Conservation (phyloP, 2,329 filamentous ascomycete species). For the Cryoendolithus antarcticus region DNA sequence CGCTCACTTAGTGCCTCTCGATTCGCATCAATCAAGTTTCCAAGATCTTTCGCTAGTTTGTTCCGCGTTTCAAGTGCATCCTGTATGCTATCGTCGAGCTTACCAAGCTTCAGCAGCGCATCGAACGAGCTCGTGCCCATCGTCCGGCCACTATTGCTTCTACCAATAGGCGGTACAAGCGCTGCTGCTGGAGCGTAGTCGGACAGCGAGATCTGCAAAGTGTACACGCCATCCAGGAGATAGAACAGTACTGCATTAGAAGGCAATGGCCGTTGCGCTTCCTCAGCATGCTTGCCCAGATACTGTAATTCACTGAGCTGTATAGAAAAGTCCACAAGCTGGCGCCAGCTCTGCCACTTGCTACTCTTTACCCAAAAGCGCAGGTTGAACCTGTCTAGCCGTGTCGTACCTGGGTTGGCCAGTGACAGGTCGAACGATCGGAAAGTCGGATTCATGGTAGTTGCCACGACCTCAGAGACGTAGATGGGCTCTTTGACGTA, state of each 20-base stretch:
- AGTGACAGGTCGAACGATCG: slow-evolving; percentile 65
- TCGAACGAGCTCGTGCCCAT: slow-evolving; percentile 72
- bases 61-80: slow-evolving; percentile 72
- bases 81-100: slow-evolving; percentile 80
- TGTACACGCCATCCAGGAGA: slow-evolving; percentile 76
- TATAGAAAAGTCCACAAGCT: slow-evolving; percentile 60
- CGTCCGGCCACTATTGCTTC: slow-evolving; percentile 27
- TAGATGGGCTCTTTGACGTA: slow-evolving; percentile 58
- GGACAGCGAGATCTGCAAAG: slow-evolving; percentile 24
- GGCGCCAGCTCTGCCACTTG: slow-evolving; percentile 42
- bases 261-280: slow-evolving; percentile 60
- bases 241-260: slow-evolving; percentile 76
- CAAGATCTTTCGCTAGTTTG: slow-evolving; percentile 66
- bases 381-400: slow-evolving; percentile 52
- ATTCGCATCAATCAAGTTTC: slow-evolving; percentile 33
- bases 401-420: slow-evolving; percentile 51
- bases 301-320: slow-evolving; percentile 65
- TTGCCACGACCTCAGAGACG: slow-evolving; percentile 68
- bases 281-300: slow-evolving; percentile 53
- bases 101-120: slow-evolving; percentile 74
- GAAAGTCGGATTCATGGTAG: slow-evolving; percentile 85
- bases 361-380: slow-evolving; percentile 60
- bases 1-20: slow-evolving; percentile 25
- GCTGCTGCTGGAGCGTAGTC: slow-evolving; percentile 11
- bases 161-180: slow-evolving; percentile 6